A percentile compares a stretch with the other conserved stretches of the same genome.
phyloP scores from a whole-genome alignment of 2,329 filamentous ascomycete species.

The Paramyrothecium sp. region DNA sequence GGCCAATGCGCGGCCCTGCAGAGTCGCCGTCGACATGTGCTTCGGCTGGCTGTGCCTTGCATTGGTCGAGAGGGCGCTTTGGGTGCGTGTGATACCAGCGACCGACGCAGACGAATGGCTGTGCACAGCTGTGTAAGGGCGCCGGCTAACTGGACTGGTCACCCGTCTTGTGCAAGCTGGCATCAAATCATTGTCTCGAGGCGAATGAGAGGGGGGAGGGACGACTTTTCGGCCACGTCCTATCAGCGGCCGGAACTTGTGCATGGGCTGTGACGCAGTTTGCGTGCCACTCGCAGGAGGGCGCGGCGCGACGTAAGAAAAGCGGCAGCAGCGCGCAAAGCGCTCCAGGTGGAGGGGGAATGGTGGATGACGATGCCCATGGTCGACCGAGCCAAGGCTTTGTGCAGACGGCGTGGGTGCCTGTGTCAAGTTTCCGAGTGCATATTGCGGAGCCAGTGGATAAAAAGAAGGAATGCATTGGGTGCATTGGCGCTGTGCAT shows the following conservation, averaged over 20 bases:
- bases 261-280: slow-evolving; percentile 32
- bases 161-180: slow-evolving; percentile 16
- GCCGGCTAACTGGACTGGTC: not conserved
- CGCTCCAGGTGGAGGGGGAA: not conserved
- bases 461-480: not conserved
- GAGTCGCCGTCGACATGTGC: not conserved
- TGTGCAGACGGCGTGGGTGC: not conserved
- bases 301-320: slow-evolving; percentile 13
- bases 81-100: not conserved
- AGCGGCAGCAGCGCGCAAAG: slow-evolving; percentile 2
- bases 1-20: not conserved
- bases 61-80: slow-evolving; percentile 12
- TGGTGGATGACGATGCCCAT: not conserved
- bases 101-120: slow-evolving; percentile 19
- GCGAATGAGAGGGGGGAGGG: not conserved
- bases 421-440: not conserved
- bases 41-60: slow-evolving; percentile 21
- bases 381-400: not conserved
- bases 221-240: slow-evolving; percentile 16
- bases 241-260: slow-evolving; percentile 30
- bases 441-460: not conserved
- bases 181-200: not conserved
- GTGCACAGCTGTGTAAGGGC: slow-evolving; percentile 18
- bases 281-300: slow-evolving; percentile 27
- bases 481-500: not conserved